A percentile compares a stretch with the other conserved stretches of the same genome.
phyloP scores from a whole-genome alignment of 2,329 filamentous ascomycete species.

The Fusarium longipes region DNA sequence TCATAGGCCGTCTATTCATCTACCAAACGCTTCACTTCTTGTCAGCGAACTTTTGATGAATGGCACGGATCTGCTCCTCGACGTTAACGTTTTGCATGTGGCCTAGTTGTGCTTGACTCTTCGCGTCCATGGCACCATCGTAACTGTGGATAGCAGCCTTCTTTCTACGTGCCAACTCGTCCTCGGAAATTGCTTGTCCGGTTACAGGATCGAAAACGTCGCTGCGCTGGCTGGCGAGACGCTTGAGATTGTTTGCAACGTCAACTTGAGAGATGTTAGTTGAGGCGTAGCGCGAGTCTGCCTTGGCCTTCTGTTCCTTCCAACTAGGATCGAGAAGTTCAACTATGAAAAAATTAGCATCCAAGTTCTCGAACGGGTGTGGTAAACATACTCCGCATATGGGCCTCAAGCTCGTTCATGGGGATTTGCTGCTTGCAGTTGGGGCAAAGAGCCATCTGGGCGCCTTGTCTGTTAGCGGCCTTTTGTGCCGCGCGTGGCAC shows the following conservation, averaged over 20 bases:
- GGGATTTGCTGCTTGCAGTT: conserved; percentile 94
- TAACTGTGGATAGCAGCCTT: conserved; percentile 73
- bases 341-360: conserved; percentile 66
- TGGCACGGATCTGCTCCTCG: conserved; percentile 82
- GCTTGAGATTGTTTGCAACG: conserved; percentile 93
- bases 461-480: conserved; percentile 72
- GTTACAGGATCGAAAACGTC: conserved; percentile 86
- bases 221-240: conserved; percentile 87
- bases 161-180: conserved; percentile 80
- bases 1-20: background rate
- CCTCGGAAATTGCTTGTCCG: conserved; percentile 75
- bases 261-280: conserved; percentile 89
- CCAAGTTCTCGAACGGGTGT: background rate
- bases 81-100: conserved; percentile 79
- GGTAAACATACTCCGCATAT: conserved; percentile 79
- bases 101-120: conserved; percentile 63
- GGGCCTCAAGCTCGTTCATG: conserved; percentile 86
- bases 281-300: conserved; percentile 83
- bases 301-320: conserved; percentile 94
- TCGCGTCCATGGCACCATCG: conserved; percentile 72
- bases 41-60: conserved; percentile 65
- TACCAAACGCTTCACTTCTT: conserved; percentile 48
- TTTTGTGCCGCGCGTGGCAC: conserved; percentile 84
- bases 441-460: conserved; percentile 81
- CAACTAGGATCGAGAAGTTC: conserved; percentile 93